phyloP scores from a whole-genome alignment of 2,329 filamentous ascomycete genomes.

The Helminthosporium solani region DNA sequence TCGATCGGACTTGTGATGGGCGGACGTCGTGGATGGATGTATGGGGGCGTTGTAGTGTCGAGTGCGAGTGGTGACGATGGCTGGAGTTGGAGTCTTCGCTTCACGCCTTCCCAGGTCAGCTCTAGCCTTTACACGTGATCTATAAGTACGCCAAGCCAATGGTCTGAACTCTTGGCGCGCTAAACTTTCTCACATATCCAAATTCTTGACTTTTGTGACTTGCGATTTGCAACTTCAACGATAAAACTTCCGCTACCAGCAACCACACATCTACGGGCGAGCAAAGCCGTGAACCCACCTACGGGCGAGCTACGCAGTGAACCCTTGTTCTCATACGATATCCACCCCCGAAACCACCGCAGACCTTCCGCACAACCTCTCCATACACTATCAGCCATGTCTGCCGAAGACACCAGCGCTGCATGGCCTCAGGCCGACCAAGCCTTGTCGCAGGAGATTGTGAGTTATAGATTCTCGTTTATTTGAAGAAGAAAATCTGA shows the following conservation, averaged over 20 bases:
- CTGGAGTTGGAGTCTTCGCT: slow-evolving; percentile 31
- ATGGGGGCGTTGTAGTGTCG: slow-evolving; percentile 30
- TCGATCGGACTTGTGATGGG: slow-evolving; percentile 34
- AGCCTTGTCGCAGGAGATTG: slow-evolving; percentile 50
- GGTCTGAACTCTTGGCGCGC: not conserved
- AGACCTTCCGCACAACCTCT: too few species aligned
- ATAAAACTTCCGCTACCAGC: slow-evolving; percentile 5
- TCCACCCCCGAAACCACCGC: not conserved
- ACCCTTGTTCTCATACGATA: slow-evolving; percentile 13
- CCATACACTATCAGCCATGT: not conserved
- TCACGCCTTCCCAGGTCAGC: slow-evolving; percentile 17
- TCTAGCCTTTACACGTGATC: slow-evolving; percentile 19
- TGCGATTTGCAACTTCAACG: too few species aligned
- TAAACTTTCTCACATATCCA: slow-evolving; percentile 2
- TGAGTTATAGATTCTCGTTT: not conserved
- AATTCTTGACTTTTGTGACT: slow-evolving; percentile 1
- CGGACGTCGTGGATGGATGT: slow-evolving; percentile 28
- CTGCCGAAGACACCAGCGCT: slow-evolving; percentile 33
- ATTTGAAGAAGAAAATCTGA: not conserved
- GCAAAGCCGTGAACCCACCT: slow-evolving; percentile 39
- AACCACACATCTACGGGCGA: slow-evolving; percentile 24
- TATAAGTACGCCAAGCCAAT: too few species aligned
- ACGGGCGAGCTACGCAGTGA: slow-evolving; percentile 41
- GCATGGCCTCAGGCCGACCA: slow-evolving; percentile 43
- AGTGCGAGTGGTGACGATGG: slow-evolving; percentile 39